Conservation (phyloP, 208 protist genomes). For the Dictyostelium gargantuum region DNA sequence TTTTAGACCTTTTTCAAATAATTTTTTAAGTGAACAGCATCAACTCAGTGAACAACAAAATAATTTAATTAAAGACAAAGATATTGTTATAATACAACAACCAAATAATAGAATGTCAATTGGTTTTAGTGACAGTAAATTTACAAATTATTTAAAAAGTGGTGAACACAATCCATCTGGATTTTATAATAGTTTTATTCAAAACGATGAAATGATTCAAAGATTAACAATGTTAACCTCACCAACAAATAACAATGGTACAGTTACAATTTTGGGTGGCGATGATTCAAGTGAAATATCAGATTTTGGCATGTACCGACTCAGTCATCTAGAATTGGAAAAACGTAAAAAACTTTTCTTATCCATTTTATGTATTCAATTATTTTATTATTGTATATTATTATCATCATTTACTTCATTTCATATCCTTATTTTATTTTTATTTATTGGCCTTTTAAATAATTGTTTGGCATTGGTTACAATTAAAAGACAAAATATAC, state of each 20-base stretch:
- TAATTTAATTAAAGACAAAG: slow-evolving; percentile 2
- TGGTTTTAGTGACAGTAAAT: background rate
- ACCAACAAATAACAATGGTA: background rate
- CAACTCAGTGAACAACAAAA: background rate
- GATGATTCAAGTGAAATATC: background rate
- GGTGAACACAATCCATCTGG: background rate
- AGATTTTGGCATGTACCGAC: background rate
- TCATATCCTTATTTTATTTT: background rate
- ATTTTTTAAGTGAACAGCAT: background rate
- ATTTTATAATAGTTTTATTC: background rate
- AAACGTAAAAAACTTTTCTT: slow-evolving; percentile 1
- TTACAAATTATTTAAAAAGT: background rate
- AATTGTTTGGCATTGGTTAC: background rate
- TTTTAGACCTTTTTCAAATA: background rate
- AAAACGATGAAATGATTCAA: background rate
- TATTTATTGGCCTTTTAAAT: background rate
- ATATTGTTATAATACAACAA: background rate
- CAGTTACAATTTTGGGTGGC: background rate
- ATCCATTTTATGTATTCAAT: background rate
- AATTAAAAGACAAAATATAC: background rate
- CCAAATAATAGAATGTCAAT: background rate
- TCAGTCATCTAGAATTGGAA: background rate
- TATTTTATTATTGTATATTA: slow-evolving; percentile 7
- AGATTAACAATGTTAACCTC: background rate
- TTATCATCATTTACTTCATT: background rate